Evolutionary conservation across 257 asterid species (phyloP), one percentile per base, ranked within the genome.

Genomic region (Solanum habrochaites): DNA sequence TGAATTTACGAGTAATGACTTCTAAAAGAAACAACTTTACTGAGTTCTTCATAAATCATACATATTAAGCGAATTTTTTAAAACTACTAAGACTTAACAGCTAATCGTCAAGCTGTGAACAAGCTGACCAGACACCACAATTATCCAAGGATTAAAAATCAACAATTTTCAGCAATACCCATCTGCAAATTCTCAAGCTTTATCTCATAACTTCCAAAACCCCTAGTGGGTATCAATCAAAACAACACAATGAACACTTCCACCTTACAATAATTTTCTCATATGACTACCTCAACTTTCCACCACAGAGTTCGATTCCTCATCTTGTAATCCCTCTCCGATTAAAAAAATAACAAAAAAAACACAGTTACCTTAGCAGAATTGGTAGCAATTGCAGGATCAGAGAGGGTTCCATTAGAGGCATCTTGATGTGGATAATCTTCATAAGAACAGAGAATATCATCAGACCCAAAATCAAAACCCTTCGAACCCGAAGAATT

Each of bases 391-490:
- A 73, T 74, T 7, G 92, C 87, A 67, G 94, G 92, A 88, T 93
- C 98, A 89, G 97, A 86, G 87, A 91, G 98, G 87, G 80, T 87
- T 52, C 94, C 99, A 85, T 93, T 93, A 82, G 88, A 87, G 7
- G 86, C 93, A 71, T 93, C 99, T 87, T 89, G 98, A 86, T 90
- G 89, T 47, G 87, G 95, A 87, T 87, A 94, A 89, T 95, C 98
- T 88, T 94, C 97, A 85, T 94, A 94, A 3, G 98, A 94, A 88
- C 96, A 93, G 56, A 97, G 94, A 71, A 95, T 92, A 90, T 97
- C 98, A 89, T 97, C 98, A 3, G 98, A 89, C 10, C 85, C 99
- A 82, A 97, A 94, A 88, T 91, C 98, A 90, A 92, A 97, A 14
- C 92, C 93, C 85, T 95, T 95, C 7, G 95, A 89, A 62, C 92